These are phyloP conservation scores for Irpex lacteus DNA, from an alignment of 1,284 basidiomycete species.

Conservation along the genomic window DNA sequence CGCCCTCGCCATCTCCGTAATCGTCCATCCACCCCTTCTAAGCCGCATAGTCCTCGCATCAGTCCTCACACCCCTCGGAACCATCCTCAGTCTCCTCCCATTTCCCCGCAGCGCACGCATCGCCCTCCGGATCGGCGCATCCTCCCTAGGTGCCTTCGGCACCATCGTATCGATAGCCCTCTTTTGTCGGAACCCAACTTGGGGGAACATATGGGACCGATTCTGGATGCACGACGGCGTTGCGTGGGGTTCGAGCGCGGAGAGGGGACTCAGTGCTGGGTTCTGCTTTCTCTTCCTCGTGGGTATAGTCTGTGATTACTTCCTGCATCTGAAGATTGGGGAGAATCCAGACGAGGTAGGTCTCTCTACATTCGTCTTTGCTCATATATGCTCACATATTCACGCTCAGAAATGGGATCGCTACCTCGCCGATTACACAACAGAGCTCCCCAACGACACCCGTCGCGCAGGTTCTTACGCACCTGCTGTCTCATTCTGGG, in stretches of 20 bases:
- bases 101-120: conserved; percentile 43
- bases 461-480: conserved; percentile 39
- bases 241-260: conserved; percentile 50
- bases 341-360: conserved; percentile 67
- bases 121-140: conserved; percentile 46
- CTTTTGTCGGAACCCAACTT: conserved; percentile 45
- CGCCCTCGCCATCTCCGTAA: conserved; percentile 49
- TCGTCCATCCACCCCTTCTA: conserved; percentile 58
- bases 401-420: conserved; percentile 60
- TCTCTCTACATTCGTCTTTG: conserved; percentile 3
- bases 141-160: conserved; percentile 58
- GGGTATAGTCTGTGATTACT: conserved; percentile 53
- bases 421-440: conserved; percentile 58
- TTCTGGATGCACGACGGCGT: conserved; percentile 47
- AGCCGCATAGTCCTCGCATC: conserved; percentile 50
- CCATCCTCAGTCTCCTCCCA: conserved; percentile 43
- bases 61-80: conserved; percentile 39
- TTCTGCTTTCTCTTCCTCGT: conserved; percentile 49
- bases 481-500: conserved; percentile 52
- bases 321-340: conserved; percentile 50
- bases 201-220: conserved; percentile 62
- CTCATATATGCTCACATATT: neutral
- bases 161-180: conserved; percentile 51
- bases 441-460: conserved; percentile 42
- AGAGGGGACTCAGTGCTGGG: conserved; percentile 56